Percentiles rank a stretch among this genome's conserved stretches.
These are phyloP conservation scores for Cladosporium phlei DNA, from an alignment of 2,329 filamentous ascomycete genomes.

Conservation along the genomic window DNA sequence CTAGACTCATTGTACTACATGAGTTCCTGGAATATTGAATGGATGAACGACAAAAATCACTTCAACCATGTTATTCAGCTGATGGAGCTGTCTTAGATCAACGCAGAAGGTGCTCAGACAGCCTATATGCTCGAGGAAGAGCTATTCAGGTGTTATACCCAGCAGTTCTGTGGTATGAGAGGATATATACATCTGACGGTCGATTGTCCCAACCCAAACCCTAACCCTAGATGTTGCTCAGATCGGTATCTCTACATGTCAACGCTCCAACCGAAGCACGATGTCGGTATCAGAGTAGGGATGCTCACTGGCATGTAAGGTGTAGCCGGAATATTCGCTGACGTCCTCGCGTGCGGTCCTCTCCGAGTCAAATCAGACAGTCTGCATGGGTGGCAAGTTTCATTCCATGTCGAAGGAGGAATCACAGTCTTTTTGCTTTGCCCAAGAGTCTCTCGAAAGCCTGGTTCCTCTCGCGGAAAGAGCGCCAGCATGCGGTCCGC, in stretches of 20 bases:
- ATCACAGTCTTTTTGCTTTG: conserved; percentile 4
- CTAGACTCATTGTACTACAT: too few species aligned
- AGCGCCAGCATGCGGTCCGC: conserved; percentile 1
- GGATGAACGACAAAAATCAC: too few species aligned
- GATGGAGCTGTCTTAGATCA: too few species aligned
- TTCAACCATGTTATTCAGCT: too few species aligned
- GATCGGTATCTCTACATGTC: conserved; percentile 8
- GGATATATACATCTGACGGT: too few species aligned
- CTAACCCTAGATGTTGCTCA: too few species aligned
- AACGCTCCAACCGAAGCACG: conserved; percentile 2
- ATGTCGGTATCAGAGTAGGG: neutral
- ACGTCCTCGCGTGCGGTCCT: conserved; percentile 1
- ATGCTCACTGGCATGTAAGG: conserved; percentile 7
- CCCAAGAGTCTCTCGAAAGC: neutral
- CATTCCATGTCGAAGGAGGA: conserved; percentile 2
- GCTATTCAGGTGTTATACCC: too few species aligned
- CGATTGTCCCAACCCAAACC: too few species aligned
- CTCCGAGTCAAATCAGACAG: neutral
- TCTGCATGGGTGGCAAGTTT: conserved; percentile 2
- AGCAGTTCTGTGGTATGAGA: too few species aligned
- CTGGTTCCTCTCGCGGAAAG: conserved; percentile 1
- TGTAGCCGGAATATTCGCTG: conserved; percentile 3
- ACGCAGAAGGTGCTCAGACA: too few species aligned
- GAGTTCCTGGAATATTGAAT: too few species aligned
- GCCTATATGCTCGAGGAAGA: too few species aligned